Conservation (phyloP, 176 grass and related monocot species). For the Phoenix roebelenii region DNA sequence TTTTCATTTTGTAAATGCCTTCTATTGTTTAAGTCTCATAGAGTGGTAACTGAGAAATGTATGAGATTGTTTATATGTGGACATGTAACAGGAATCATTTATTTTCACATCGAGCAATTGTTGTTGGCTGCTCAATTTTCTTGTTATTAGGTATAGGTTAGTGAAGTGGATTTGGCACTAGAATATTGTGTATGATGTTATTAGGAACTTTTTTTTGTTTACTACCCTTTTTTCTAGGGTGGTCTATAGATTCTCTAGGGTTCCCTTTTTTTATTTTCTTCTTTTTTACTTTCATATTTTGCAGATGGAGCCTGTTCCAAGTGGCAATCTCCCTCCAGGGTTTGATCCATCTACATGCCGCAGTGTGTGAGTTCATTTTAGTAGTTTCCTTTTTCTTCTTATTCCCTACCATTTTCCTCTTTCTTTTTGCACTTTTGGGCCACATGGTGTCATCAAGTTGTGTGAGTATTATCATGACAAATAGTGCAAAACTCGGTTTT, state of each 20-base stretch:
- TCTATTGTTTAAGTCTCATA: too few species aligned
- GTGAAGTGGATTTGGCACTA: background rate
- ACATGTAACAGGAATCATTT: too few species aligned
- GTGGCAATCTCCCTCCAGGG: constrained; percentile 84
- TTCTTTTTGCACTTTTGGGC: background rate
- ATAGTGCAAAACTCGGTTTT: too few species aligned
- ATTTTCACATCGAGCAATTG: too few species aligned
- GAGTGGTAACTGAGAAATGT: too few species aligned
- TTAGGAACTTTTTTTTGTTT: constrained; percentile 22
- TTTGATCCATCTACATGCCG: constrained; percentile 87
- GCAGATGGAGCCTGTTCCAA: constrained; percentile 94
- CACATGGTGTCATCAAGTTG: too few species aligned
- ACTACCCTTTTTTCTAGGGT: background rate
- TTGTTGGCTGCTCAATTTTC: too few species aligned
- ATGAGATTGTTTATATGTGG: too few species aligned
- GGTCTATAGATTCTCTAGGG: background rate
- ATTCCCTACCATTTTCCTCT: constrained; percentile 25
- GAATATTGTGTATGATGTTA: constrained; percentile 4
- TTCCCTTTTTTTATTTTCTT: constrained; percentile 36
- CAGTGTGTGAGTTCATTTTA: constrained; percentile 78
- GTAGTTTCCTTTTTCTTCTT: constrained; percentile 34
- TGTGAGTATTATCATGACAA: too few species aligned
- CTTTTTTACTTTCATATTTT: constrained; percentile 51
- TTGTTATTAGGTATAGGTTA: too few species aligned
- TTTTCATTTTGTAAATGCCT: too few species aligned